Conservation (phyloP, 352 stramenopile genomes). For the Pythium aristosporum region DNA sequence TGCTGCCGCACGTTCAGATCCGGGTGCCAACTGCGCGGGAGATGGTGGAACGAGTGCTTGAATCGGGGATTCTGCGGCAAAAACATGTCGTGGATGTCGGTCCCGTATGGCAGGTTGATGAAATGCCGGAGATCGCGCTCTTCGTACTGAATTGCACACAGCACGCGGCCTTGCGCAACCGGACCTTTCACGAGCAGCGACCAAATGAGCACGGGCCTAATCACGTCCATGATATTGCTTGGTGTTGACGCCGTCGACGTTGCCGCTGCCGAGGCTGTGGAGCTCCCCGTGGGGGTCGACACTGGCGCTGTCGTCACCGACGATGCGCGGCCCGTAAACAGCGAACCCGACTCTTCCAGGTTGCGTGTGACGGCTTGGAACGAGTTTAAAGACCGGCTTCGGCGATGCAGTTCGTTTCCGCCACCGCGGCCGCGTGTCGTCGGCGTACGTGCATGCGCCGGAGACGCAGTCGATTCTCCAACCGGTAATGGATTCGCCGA, state of each 20-base stretch:
- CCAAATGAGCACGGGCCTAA: constrained; percentile 72
- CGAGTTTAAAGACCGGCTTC: constrained; percentile 26
- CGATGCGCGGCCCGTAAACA: constrained; percentile 16
- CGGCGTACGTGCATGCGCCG: constrained; percentile 16
- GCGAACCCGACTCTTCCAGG: constrained; percentile 5
- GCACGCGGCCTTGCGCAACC: constrained; percentile 53
- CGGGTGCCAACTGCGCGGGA: constrained; percentile 80
- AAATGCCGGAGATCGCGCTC: constrained; percentile 62
- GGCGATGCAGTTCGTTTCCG: constrained; percentile 24
- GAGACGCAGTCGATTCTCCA: constrained; percentile 40
- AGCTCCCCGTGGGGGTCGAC: constrained; percentile 5
- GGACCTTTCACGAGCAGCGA: constrained; percentile 66
- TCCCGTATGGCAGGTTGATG: constrained; percentile 70
- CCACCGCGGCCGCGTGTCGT: not conserved
- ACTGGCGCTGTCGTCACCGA: constrained; percentile 14
- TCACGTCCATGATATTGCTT: constrained; percentile 29
- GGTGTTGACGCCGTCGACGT: constrained; percentile 1
- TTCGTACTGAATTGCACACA: constrained; percentile 78
- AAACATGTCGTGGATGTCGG: constrained; percentile 76
- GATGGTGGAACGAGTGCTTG: constrained; percentile 68
- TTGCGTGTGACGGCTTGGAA: constrained; percentile 8
- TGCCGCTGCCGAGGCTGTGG: not conserved
- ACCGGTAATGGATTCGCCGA: constrained; percentile 23
- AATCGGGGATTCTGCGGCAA: constrained; percentile 81
- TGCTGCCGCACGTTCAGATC: constrained; percentile 61